Conservation (phyloP, 805 yeast species). For the Wickerhamomyces silvicola region DNA sequence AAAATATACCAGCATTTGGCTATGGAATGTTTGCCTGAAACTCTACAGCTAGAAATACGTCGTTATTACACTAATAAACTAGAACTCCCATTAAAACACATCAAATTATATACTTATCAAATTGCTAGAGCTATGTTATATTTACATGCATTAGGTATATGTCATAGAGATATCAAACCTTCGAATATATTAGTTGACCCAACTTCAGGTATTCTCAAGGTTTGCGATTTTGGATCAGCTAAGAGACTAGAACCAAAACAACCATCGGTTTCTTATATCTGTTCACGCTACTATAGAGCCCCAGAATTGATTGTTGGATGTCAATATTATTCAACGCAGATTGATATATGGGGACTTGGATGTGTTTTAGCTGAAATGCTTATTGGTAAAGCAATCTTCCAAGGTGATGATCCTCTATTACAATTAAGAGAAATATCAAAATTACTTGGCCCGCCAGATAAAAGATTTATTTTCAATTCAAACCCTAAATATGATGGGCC, state of each 20-base stretch:
- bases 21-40: slow-evolving; percentile 84
- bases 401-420: slow-evolving; percentile 82
- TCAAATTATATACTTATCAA: slow-evolving; percentile 73
- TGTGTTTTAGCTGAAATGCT: slow-evolving; percentile 94
- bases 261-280: slow-evolving; percentile 91
- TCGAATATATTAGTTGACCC: slow-evolving; percentile 78
- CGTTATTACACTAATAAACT: slow-evolving; percentile 55
- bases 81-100: slow-evolving; percentile 63
- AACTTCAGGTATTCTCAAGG: slow-evolving; percentile 54
- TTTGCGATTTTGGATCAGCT: slow-evolving; percentile 85
- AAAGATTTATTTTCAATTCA: slow-evolving; percentile 62
- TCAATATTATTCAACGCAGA: slow-evolving; percentile 78
- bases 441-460: slow-evolving; percentile 82
- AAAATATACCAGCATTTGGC: slow-evolving; percentile 73
- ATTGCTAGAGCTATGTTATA: slow-evolving; percentile 80
- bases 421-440: slow-evolving; percentile 90
- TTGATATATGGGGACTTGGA: slow-evolving; percentile 97
- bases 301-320: slow-evolving; percentile 95
- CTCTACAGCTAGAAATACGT: slow-evolving; percentile 69
- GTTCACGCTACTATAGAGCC: slow-evolving; percentile 92
- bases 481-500: slow-evolving; percentile 76
- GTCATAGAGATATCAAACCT: slow-evolving; percentile 83
- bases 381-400: slow-evolving; percentile 90
- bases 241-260: slow-evolving; percentile 71
- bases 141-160: slow-evolving; percentile 71